phyloP scores from a whole-genome alignment of 2,329 filamentous ascomycete species.

The Aspergillus jensenii region DNA sequence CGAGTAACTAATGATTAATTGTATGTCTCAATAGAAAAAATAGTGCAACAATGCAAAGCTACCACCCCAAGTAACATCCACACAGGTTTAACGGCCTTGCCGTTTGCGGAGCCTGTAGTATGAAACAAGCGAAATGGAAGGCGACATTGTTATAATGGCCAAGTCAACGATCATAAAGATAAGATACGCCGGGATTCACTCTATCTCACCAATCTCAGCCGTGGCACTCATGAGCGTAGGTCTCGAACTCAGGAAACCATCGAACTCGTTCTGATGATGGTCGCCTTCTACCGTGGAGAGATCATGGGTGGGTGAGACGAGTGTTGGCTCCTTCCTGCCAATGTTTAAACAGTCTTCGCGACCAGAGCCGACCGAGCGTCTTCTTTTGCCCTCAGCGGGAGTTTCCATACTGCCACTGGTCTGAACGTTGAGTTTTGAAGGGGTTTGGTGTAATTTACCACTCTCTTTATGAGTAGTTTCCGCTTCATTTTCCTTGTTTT shows the following conservation, averaged over 20 bases:
- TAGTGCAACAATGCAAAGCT: conserved; percentile 5
- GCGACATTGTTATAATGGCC: conserved; percentile 1
- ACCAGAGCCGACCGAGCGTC: conserved; percentile 20
- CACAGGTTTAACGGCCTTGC: neutral
- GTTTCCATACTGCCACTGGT: conserved; percentile 22
- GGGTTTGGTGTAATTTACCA: conserved; percentile 17
- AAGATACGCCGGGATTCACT: conserved; percentile 7
- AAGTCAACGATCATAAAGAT: conserved; percentile 11
- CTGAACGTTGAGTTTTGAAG: conserved; percentile 19
- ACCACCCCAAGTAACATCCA: neutral
- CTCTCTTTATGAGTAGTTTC: conserved; percentile 20
- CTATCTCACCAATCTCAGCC: conserved; percentile 16
- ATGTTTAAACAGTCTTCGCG: conserved; percentile 17
- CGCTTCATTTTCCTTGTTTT: conserved; percentile 23
- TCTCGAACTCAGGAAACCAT: conserved; percentile 19
- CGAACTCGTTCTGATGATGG: conserved; percentile 16
- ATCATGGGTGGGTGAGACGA: conserved; percentile 22
- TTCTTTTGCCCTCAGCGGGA: conserved; percentile 25
- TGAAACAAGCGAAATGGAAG: neutral
- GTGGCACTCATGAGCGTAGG: conserved; percentile 9
- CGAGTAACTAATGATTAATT: neutral
- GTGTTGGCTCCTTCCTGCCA: conserved; percentile 16
- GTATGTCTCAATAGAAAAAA: conserved; percentile 3
- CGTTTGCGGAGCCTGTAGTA: neutral
- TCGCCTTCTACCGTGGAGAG: conserved; percentile 16